Evolutionary conservation across 2,329 filamentous ascomycete species (phyloP).

Genomic region (Pseudogymnoascus sp.): DNA sequence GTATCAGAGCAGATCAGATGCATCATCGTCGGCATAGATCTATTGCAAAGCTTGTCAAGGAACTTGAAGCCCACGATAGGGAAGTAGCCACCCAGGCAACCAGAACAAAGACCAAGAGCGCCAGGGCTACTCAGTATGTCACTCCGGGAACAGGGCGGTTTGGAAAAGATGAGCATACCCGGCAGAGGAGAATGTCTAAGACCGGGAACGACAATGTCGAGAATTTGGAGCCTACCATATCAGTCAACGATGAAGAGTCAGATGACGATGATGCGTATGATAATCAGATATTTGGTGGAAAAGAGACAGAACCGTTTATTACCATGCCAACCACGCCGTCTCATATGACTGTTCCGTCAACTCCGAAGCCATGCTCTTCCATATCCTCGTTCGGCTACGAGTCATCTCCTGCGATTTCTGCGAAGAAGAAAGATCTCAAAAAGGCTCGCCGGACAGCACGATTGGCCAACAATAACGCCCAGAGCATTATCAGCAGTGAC

Average conservation of each 20-base stretch:
- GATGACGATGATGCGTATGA: background rate
- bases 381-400: background rate
- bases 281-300: background rate
- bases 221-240: background rate
- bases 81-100: background rate
- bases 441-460: background rate
- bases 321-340: background rate
- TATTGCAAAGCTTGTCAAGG: slow-evolving; percentile 22
- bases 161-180: background rate
- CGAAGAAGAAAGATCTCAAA: background rate
- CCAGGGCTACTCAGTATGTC: background rate
- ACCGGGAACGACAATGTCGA: background rate
- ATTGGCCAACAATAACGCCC: background rate
- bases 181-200: background rate
- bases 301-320: background rate
- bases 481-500: background rate
- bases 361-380: background rate
- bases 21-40: slow-evolving; percentile 26
- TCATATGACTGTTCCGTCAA: background rate
- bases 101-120: background rate
- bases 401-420: background rate
- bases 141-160: background rate
- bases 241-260: background rate
- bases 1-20: slow-evolving; percentile 25
- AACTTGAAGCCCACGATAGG: slow-evolving; percentile 20